These are phyloP conservation scores for Ophiostoma himal-ulmi DNA, from an alignment of 2,329 filamentous ascomycete species.

Conservation along the genomic window DNA sequence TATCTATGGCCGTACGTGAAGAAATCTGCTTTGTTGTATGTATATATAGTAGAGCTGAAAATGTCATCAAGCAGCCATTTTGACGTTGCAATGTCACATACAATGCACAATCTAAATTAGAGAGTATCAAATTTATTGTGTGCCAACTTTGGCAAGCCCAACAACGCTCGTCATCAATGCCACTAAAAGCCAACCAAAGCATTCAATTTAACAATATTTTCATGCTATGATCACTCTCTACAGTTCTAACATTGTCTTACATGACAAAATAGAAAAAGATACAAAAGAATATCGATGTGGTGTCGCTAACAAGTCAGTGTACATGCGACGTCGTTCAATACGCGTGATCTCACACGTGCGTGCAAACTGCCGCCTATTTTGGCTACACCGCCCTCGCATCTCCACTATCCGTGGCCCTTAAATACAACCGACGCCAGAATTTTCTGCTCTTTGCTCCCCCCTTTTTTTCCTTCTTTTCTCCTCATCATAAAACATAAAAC, in stretches of 20 bases:
- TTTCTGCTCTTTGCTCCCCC: slow-evolving; percentile 8
- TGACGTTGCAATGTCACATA: background rate
- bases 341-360: background rate
- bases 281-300: background rate
- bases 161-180: too few relatives aligned
- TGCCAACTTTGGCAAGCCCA: too few relatives aligned
- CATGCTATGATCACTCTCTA: too few relatives aligned
- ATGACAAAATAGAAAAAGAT: too few relatives aligned
- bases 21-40: background rate
- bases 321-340: background rate
- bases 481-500: slow-evolving; percentile 38
- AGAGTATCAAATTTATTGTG: too few relatives aligned
- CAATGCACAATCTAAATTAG: too few relatives aligned
- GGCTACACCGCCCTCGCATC: background rate
- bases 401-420: background rate
- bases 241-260: too few relatives aligned
- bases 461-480: slow-evolving; percentile 30
- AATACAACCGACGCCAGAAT: background rate
- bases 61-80: background rate
- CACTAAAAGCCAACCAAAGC: too few relatives aligned
- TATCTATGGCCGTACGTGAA: slow-evolving; percentile 17
- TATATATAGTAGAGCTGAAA: background rate
- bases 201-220: background rate
- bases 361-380: background rate
- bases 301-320: background rate